phyloP scores from a whole-genome alignment of 805 yeast species.

The Starmerella bombicola region DNA sequence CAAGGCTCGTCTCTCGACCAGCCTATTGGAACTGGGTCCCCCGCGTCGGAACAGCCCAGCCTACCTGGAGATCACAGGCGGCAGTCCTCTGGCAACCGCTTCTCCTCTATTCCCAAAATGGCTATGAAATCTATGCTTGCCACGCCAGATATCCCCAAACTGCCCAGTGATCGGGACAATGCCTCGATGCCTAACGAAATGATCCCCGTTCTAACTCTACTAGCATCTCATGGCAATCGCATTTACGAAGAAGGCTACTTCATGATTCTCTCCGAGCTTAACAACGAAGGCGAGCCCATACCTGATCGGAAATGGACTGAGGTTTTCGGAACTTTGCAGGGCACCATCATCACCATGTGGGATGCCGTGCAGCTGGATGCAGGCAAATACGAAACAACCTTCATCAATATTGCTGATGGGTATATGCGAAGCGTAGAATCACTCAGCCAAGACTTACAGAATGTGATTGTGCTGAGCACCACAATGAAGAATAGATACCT shows the following conservation, averaged over 20 bases:
- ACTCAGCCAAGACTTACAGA: conserved; percentile 54
- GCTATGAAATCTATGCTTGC: conserved; percentile 9
- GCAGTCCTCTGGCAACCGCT: background rate
- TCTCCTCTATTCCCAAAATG: background rate
- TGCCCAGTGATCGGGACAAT: conserved; percentile 1
- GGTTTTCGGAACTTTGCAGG: conserved; percentile 82
- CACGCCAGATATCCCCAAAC: conserved; percentile 5
- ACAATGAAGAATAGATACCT: conserved; percentile 81
- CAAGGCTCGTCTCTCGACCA: conserved; percentile 6
- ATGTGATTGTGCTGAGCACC: conserved; percentile 80
- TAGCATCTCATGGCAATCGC: conserved; percentile 58
- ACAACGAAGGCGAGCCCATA: conserved; percentile 71
- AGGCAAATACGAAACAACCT: conserved; percentile 59
- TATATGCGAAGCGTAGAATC: conserved; percentile 58
- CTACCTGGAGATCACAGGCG: conserved; percentile 2
- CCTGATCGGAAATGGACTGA: conserved; percentile 79
- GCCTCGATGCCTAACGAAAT: conserved; percentile 47
- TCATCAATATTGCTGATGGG: conserved; percentile 85
- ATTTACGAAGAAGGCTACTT: conserved; percentile 47
- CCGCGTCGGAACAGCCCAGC: conserved; percentile 4
- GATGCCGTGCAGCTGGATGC: conserved; percentile 44
- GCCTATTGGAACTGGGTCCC: conserved; percentile 1
- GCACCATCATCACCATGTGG: conserved; percentile 89
- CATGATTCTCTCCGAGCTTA: conserved; percentile 32
- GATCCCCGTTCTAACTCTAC: conserved; percentile 56